These are phyloP conservation scores for Candida caryicola DNA, from an alignment of 805 yeast species.

Conservation along the genomic window DNA sequence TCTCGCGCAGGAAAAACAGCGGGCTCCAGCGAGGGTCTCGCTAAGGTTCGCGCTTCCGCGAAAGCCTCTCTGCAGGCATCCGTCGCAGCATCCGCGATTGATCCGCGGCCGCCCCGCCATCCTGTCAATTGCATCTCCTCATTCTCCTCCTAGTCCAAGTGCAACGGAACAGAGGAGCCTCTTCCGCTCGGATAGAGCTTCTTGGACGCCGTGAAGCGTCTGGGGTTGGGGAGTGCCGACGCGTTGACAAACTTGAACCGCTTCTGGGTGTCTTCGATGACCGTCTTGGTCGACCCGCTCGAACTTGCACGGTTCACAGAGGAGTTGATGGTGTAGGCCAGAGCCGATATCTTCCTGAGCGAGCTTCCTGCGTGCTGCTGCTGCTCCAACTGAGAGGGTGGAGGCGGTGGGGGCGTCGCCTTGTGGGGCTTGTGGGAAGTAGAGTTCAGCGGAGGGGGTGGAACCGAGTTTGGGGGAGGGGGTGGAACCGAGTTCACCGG, in stretches of 20 bases:
- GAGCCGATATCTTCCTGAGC: conserved; percentile 59
- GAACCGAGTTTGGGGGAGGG: conserved; percentile 10
- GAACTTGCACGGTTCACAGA: conserved; percentile 21
- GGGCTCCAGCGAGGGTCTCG: no score
- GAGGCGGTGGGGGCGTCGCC: conserved; percentile 30
- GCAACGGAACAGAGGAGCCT: conserved; percentile 87
- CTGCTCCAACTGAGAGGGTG: conserved; percentile 31
- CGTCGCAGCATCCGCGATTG: no score
- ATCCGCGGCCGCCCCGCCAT: neutral
- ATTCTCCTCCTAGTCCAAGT: no score
- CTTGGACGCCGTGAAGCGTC: conserved; percentile 53
- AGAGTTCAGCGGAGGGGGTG: conserved; percentile 10
- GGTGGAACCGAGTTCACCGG: conserved; percentile 13
- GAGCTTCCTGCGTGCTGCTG: conserved; percentile 49
- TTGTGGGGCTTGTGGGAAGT: conserved; percentile 7
- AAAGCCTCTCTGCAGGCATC: no score
- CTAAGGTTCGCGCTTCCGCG: no score
- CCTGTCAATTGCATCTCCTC: neutral
- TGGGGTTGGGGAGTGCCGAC: conserved; percentile 79
- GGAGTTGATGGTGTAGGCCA: conserved; percentile 60
- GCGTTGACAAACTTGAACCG: conserved; percentile 69
- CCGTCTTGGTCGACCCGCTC: conserved; percentile 26
- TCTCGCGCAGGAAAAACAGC: no score
- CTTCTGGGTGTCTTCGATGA: conserved; percentile 55
- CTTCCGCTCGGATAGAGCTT: conserved; percentile 94